Evolutionary conservation across 2,329 filamentous ascomycete species (phyloP).

Genomic region (Fonsecaea pugnacius): DNA sequence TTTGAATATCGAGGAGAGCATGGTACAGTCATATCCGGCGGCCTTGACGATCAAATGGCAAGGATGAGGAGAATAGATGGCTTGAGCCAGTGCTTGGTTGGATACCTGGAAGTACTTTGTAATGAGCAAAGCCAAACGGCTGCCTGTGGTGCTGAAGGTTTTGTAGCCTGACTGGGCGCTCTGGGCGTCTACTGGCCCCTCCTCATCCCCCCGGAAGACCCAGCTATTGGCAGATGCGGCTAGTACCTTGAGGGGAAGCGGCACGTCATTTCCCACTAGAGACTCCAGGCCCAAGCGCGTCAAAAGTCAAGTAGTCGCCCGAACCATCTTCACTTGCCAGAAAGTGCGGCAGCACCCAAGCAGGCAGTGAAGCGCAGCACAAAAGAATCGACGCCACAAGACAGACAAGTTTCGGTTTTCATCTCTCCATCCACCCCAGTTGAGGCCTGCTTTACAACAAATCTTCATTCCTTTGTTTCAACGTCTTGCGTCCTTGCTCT

Average conservation of each 20-base stretch:
- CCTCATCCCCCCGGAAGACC: background rate
- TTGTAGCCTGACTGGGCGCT: background rate
- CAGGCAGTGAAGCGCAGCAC: conserved; percentile 11
- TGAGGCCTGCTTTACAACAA: conserved; percentile 1
- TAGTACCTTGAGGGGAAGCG: conserved; percentile 2
- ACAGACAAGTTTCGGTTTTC: conserved; percentile 12
- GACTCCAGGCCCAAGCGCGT: conserved; percentile 13
- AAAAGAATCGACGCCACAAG: conserved; percentile 17
- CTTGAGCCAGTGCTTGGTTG: background rate
- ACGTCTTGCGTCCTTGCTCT: conserved; percentile 5
- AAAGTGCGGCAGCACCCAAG: conserved; percentile 1
- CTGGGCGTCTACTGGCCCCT: background rate
- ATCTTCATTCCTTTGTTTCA: background rate
- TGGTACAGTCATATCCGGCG: conserved; percentile 46
- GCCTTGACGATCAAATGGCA: conserved; percentile 53
- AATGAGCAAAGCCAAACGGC: background rate
- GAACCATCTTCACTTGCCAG: conserved; percentile 4
- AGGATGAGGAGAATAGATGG: conserved; percentile 25
- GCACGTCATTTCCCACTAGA: conserved; percentile 17
- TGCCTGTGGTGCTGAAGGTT: background rate
- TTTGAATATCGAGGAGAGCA: conserved; percentile 38
- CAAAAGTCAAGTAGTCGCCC: conserved; percentile 6
- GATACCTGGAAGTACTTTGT: background rate
- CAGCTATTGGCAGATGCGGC: background rate
- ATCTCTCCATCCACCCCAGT: conserved; percentile 3